Base-by-base conservation (phyloP, 2,329 filamentous ascomycete species). In the Tolypocladium album region DNA sequence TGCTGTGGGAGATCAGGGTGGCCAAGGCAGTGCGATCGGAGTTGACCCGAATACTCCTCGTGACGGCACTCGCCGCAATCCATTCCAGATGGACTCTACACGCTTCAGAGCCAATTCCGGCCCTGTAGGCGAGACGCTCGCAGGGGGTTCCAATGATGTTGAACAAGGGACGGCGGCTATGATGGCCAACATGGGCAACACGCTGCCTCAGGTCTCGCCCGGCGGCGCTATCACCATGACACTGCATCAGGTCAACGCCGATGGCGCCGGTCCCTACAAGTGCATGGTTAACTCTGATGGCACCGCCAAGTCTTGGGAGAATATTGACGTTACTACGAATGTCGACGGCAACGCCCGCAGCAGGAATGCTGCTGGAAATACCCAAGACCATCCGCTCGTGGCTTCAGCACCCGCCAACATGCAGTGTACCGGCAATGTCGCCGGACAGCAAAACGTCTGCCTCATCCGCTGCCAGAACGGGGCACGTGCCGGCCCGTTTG, bases 221-320 rank as follows among this genome's bases (percentile, higher is more conserved):
- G 85, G 85, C 56, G 86, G 85, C 60, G 66, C 77, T 59, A 66
- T 88, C 62, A 74, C 61, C 1, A 87, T 88, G 78, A 87, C 83
- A 1, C 75, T 88, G 12, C 85, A 87, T 73, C 85, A 88, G 70
- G 84, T 88, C 70, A 88, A 88, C 72, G 77, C 77, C 43, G 86
- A 88, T 64, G 86, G 86, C 61, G 85, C 82, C 61, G 86, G 86
- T 13, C 84, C 85, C 2, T 88, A 86, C 72, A 80, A 75, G 8
- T 87, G 84, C 75, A 84, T 84, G 78, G 84, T 88, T 69, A 85
- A 86, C 67, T 71, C 76, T 59, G 83, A 84, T 60, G 85, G 76
- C 60, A 85, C 83, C 5, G 84, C 78, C 31, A 68, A 75, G 56
- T 69, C 74, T 64, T 86, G 82, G 79, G 69, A 72, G 27, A 71